Conservation (phyloP, 306 rosid species). For the Acmispon strigosus region DNA sequence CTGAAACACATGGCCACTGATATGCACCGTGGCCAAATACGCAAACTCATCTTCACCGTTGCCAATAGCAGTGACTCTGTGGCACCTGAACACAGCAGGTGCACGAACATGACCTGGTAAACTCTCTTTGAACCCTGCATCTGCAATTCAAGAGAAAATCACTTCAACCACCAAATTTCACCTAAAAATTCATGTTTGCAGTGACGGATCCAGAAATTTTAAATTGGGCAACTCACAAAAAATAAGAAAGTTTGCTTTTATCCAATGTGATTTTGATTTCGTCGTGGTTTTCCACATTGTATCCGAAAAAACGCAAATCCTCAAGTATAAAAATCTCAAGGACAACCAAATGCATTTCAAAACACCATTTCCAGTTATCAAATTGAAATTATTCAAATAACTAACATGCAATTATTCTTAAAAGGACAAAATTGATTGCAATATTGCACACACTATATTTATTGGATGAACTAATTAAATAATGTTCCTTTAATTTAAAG, state of each 20-base stretch:
- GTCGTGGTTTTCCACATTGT: too few species aligned
- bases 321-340: background rate
- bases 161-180: background rate
- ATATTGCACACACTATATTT: background rate
- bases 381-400: background rate
- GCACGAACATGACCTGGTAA: conserved; percentile 66
- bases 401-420: background rate
- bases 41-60: conserved; percentile 65
- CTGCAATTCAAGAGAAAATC: conserved; percentile 26
- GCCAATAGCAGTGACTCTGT: conserved; percentile 64
- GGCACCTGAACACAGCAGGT: conserved; percentile 69
- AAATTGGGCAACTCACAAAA: too few species aligned
- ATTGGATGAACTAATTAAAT: background rate
- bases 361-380: background rate
- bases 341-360: background rate
- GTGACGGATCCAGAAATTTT: too few species aligned
- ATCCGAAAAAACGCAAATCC: too few species aligned
- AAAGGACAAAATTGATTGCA: background rate
- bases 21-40: conserved; percentile 65
- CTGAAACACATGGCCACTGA: conserved; percentile 72
- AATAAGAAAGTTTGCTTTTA: too few species aligned
- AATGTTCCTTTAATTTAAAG: background rate
- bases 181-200: too few species aligned
- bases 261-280: too few species aligned
- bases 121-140: conserved; percentile 42